These are phyloP conservation scores for Solanum gracilifrons DNA, from an alignment of 257 asterid species.

Conservation along the genomic window DNA sequence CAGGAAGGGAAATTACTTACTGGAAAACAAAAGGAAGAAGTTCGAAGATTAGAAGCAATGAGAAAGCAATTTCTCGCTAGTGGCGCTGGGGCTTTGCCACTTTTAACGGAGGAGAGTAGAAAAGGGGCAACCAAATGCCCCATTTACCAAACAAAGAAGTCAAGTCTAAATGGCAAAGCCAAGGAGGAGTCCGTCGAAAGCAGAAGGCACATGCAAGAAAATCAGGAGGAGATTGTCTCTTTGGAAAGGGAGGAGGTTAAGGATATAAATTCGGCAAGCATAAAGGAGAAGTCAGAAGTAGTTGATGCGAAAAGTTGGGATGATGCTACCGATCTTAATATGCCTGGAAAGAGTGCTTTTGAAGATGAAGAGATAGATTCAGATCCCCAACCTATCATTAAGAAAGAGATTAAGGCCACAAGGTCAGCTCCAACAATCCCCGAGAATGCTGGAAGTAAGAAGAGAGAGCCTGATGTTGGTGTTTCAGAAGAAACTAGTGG, in stretches of 20 bases:
- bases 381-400: no score
- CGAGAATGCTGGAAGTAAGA: constrained; percentile 19
- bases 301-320: constrained; percentile 77
- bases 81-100: constrained; percentile 29
- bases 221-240: constrained; percentile 20
- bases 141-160: constrained; percentile 59
- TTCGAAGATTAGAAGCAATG: constrained; percentile 33
- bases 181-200: constrained; percentile 34
- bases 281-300: constrained; percentile 22
- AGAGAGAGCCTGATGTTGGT: constrained; percentile 20
- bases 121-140: constrained; percentile 61
- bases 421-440: neutral
- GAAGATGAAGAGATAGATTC: constrained; percentile 54
- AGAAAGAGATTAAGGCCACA: neutral
- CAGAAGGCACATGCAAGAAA: constrained; percentile 19
- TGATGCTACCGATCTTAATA: constrained; percentile 58
- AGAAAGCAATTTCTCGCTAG: constrained; percentile 50
- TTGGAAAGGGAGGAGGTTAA: constrained; percentile 25
- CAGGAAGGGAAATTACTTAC: constrained; percentile 79
- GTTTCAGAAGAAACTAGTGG: constrained; percentile 17
- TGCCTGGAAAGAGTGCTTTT: constrained; percentile 75
- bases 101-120: constrained; percentile 35
- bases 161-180: constrained; percentile 53
- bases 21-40: constrained; percentile 85
- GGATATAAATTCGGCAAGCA: constrained; percentile 7